These are phyloP conservation scores for Aspergillus sp. DNA, from an alignment of 2,329 filamentous ascomycete genomes.

Conservation along the genomic window DNA sequence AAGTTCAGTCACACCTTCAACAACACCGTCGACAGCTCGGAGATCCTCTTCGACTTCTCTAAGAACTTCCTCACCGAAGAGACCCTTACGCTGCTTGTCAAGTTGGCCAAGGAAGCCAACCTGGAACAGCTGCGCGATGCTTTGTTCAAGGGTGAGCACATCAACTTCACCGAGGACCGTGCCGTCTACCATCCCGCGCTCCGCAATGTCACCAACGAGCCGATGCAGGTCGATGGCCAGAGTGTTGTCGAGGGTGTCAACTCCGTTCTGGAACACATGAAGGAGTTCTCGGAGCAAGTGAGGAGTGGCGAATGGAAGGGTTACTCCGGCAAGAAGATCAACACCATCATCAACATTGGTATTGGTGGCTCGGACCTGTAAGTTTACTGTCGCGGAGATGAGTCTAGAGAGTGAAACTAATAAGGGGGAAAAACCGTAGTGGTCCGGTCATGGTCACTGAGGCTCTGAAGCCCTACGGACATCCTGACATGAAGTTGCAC, in stretches of 20 bases:
- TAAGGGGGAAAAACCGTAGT: slow-evolving; percentile 36
- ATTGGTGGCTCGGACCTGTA: slow-evolving; percentile 98
- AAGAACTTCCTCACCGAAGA: slow-evolving; percentile 98
- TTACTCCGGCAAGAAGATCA: slow-evolving; percentile 92
- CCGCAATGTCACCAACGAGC: slow-evolving; percentile 78
- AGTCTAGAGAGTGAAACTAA: no score
- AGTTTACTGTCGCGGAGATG: slow-evolving; percentile 32
- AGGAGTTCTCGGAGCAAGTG: slow-evolving; percentile 93
- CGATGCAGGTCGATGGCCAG: slow-evolving; percentile 74
- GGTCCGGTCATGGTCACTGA: slow-evolving; percentile 99
- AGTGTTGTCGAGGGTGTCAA: slow-evolving; percentile 94
- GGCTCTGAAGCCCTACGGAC: slow-evolving; percentile 89
- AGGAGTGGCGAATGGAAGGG: slow-evolving; percentile 95
- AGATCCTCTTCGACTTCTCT: slow-evolving; percentile 96
- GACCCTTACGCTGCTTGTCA: slow-evolving; percentile 74
- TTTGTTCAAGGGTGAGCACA: slow-evolving; percentile 96
- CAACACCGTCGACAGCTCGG: slow-evolving; percentile 66
- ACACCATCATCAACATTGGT: slow-evolving; percentile 93
- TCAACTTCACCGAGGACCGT: slow-evolving; percentile 97
- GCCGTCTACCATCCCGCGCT: slow-evolving; percentile 94
- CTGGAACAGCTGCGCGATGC: slow-evolving; percentile 90
- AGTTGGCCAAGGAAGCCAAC: slow-evolving; percentile 84
- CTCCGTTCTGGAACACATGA: slow-evolving; percentile 89
- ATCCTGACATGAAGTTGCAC: slow-evolving; percentile 78
- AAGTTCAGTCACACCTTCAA: slow-evolving; percentile 83